A percentile compares a stretch with the other conserved stretches of the same genome.
Conservation (phyloP, 805 yeast genomes). For the Tetrapisispora taiwanensis region DNA sequence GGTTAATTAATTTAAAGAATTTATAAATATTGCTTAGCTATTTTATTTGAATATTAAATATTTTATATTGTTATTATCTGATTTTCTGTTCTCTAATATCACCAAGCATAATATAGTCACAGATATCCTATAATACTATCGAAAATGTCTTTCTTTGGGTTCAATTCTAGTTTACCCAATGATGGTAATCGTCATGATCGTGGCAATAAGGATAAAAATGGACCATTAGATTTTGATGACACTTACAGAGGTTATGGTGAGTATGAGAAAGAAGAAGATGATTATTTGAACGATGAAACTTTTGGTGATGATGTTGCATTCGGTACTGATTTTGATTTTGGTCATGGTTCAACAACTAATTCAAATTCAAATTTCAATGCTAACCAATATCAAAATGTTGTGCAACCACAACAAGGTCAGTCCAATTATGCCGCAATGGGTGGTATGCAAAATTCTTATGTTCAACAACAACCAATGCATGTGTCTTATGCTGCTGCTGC, state of each 20-base stretch:
- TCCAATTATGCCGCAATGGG: not conserved
- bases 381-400: not conserved
- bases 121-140: not conserved
- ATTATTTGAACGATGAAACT: slow-evolving; percentile 31
- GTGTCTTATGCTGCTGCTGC: slow-evolving; percentile 25
- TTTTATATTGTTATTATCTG: no score
- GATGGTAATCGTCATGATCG: not conserved
- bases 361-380: not conserved
- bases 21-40: no score
- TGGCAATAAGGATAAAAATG: slow-evolving; percentile 5
- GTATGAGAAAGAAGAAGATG: slow-evolving; percentile 64
- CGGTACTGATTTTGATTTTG: slow-evolving; percentile 30
- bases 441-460: not conserved
- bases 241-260: slow-evolving; percentile 74
- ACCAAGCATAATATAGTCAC: not conserved
- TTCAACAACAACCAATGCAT: slow-evolving; percentile 4
- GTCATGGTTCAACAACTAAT: slow-evolving; percentile 13
- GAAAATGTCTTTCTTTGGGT: slow-evolving; percentile 30
- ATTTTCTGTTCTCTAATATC: no score
- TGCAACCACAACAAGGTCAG: not conserved
- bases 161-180: slow-evolving; percentile 18
- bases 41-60: no score
- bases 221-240: slow-evolving; percentile 66
- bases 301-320: slow-evolving; percentile 26
- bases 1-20: not conserved